Evolutionary conservation across 1,284 basidiomycete genomes (phyloP).

Genomic region (Cutaneotrichosporon sp.): DNA sequence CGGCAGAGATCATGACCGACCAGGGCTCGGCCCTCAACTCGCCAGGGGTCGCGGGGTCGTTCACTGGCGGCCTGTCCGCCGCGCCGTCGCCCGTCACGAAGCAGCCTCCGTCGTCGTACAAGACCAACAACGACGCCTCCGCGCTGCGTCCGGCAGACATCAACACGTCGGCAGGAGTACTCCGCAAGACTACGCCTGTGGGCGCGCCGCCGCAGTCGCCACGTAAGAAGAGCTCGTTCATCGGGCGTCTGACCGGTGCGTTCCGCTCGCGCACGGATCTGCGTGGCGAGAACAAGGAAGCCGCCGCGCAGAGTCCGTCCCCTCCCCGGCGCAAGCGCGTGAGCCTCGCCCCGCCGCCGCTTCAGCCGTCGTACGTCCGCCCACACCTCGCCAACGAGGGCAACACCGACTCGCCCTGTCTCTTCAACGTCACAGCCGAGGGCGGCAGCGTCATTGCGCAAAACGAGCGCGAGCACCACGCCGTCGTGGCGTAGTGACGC

Average conservation of each 20-base stretch:
- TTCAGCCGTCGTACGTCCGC: constrained; percentile 10
- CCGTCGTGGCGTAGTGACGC: background rate
- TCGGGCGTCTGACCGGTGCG: constrained; percentile 8
- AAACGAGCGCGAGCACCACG: background rate
- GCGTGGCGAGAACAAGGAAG: background rate
- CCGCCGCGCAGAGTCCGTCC: background rate
- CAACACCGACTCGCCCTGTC: constrained; percentile 21
- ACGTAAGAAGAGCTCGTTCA: background rate
- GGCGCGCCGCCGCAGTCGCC: background rate
- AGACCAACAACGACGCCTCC: too few species aligned
- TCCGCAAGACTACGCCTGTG: background rate
- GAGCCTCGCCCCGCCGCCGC: background rate
- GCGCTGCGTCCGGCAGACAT: too few species aligned
- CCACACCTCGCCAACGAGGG: constrained; percentile 18
- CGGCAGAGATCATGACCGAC: constrained; percentile 12
- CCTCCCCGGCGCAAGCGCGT: background rate
- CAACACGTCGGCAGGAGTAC: too few species aligned
- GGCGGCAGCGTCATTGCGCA: too few species aligned
- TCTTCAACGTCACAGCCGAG: constrained; percentile 19
- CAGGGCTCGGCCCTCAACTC: background rate
- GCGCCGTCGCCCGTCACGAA: too few species aligned
- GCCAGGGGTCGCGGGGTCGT: background rate
- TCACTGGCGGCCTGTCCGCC: too few species aligned
- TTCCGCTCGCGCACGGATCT: constrained; percentile 17
- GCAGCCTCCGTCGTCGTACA: too few species aligned